Base-by-base conservation (phyloP, 345 rosid species). In the Schrenkiella parvula region DNA sequence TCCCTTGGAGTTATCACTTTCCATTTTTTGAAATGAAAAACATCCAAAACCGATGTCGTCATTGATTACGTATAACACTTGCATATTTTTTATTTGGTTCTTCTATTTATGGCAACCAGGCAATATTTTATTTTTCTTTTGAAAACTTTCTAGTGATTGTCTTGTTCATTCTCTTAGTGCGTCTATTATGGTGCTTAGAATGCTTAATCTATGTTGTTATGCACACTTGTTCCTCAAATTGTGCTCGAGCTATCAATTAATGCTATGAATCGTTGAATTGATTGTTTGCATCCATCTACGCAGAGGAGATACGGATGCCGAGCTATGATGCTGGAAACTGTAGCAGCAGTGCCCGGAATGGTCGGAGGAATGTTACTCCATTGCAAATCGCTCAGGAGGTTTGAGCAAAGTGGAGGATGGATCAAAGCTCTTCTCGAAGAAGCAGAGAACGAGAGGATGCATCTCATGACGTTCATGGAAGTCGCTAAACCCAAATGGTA, bases 391-490 rank as follows among this genome's bases (percentile, higher is more conserved):
- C 80, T 89, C 3, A 75, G 92, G 52, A 66, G 83, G 6, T 87
- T 89, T 34, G 89, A 89, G 79, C 89, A 86, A 35, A 87, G 93
- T 8, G 93, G 96, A 0, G 96, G 96, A 0, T 89, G 93, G 91
- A 89, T 89, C 73, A 86, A 82, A 52, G 86, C 89, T 2, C 59
- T 89, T 2, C 80, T 89, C 2, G 96, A 89, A 31, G 96, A 89
- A 70, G 93, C 96, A 0, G 96, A 89, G 86, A 89, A 89, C 15
- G 96, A 89, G 62, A 81, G 96, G 7, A 89, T 87, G 96, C 96
- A 89, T 65, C 82, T 89, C 0, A 89, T 89, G 96, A 89, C 93
- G 2, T 89, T 89, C 79, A 89, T 89, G 92, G 93, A 89, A 78
- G 88, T 89, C 0, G 70, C 89, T 0, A 42, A 86, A 63, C 96